A percentile compares a stretch with the other conserved stretches of the same genome.
Evolutionary conservation across 179 eudicot species (phyloP).

Genomic region (Silene noctiflora): DNA sequence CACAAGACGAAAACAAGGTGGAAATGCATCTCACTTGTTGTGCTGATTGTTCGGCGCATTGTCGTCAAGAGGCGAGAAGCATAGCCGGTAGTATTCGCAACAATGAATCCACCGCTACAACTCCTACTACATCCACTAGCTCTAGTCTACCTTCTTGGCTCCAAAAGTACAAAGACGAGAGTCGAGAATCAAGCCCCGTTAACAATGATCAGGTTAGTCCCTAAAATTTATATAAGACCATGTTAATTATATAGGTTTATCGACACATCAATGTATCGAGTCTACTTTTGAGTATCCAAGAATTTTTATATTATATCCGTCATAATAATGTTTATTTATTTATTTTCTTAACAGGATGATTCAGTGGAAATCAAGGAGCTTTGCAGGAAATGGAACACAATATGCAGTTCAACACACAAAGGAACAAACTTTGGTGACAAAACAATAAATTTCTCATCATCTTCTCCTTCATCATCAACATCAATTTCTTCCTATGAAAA

Average conservation of each 20-base stretch:
- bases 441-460: slow-evolving; percentile 33
- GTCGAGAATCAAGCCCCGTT: slow-evolving; percentile 25
- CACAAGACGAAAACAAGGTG: slow-evolving; percentile 27
- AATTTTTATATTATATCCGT: no score
- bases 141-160: slow-evolving; percentile 80
- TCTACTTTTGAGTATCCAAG: no score
- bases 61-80: slow-evolving; percentile 28
- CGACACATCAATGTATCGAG: no score
- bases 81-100: slow-evolving; percentile 25
- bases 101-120: slow-evolving; percentile 24
- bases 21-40: slow-evolving; percentile 48
- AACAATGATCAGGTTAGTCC: slow-evolving; percentile 39
- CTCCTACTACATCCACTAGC: slow-evolving; percentile 33
- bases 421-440: slow-evolving; percentile 38
- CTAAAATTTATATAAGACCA: no score
- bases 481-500: slow-evolving; percentile 47
- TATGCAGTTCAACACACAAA: slow-evolving; percentile 55
- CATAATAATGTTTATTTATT: no score
- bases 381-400: slow-evolving; percentile 72
- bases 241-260: no score
- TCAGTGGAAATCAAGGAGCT: slow-evolving; percentile 52
- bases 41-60: slow-evolving; percentile 39
- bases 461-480: slow-evolving; percentile 52
- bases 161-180: slow-evolving; percentile 61
- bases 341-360: slow-evolving; percentile 36